Percentiles rank a stretch among this genome's conserved stretches.
Evolutionary conservation across 2,329 filamentous ascomycete species (phyloP).

Genomic region (Stylonectria norvegica): DNA sequence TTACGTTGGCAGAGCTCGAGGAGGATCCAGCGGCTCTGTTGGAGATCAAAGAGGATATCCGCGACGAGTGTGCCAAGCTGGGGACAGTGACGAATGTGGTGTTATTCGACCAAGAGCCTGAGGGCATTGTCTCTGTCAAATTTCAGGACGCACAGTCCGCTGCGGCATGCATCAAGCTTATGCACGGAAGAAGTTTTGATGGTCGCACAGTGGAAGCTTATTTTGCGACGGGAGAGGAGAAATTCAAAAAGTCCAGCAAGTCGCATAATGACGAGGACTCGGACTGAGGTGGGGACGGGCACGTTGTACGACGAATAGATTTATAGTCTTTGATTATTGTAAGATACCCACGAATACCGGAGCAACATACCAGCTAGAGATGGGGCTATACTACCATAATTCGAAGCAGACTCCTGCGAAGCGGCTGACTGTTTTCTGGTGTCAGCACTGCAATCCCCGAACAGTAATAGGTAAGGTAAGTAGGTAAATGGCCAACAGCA

Average conservation of each 20-base stretch:
- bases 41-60: slow-evolving; percentile 92
- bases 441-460: no score
- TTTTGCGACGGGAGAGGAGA: slow-evolving; percentile 67
- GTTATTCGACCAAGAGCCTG: slow-evolving; percentile 80
- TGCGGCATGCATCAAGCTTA: slow-evolving; percentile 65
- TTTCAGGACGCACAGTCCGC: slow-evolving; percentile 73
- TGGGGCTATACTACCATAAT: no score
- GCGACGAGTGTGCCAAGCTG: slow-evolving; percentile 82
- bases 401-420: no score
- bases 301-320: background rate
- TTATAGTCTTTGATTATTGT: slow-evolving; percentile 8
- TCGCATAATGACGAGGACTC: slow-evolving; percentile 45
- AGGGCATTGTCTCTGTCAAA: slow-evolving; percentile 80
- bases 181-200: slow-evolving; percentile 79
- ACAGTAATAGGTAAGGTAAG: no score
- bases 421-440: no score
- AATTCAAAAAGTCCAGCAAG: slow-evolving; percentile 65
- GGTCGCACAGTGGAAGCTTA: slow-evolving; percentile 69
- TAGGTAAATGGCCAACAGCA: no score
- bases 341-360: slow-evolving; percentile 25
- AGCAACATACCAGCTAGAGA: background rate
- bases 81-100: slow-evolving; percentile 89
- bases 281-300: slow-evolving; percentile 19
- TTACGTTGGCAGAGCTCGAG: slow-evolving; percentile 78
- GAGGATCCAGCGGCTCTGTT: slow-evolving; percentile 79